Evolutionary conservation across 495 filamentous ascomycete species (phyloP).

Genomic region (Hypomontagnella submonticulosa): DNA sequence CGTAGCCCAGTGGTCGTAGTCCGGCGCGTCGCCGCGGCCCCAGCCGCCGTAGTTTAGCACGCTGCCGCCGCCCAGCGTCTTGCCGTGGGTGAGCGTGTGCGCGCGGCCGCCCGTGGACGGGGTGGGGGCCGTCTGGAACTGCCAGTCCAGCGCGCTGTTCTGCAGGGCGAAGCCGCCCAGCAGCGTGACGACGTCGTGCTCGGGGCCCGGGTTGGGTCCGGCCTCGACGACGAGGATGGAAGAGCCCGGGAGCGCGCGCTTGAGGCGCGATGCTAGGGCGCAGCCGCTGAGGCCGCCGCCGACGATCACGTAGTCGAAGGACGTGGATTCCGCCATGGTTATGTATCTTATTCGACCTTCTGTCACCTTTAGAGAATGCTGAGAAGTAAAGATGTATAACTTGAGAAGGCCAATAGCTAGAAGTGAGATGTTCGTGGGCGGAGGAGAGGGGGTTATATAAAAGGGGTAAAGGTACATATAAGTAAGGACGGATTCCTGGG

Average conservation of each 20-base stretch:
- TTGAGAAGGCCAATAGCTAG: too few species aligned
- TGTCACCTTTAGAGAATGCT: too few species aligned
- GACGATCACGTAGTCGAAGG: conserved; percentile 14
- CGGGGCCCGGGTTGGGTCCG: conserved; percentile 1
- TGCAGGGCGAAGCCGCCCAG: conserved; percentile 14
- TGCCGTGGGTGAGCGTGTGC: conserved; percentile 6
- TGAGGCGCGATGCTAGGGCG: conserved; percentile 16
- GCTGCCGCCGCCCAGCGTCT: conserved; percentile 22
- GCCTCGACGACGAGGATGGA: conserved; percentile 22
- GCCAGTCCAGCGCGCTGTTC: conserved; percentile 3
- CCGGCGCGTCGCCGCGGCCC: conserved; percentile 11
- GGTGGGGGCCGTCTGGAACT: background rate
- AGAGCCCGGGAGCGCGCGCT: background rate
- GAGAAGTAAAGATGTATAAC: too few species aligned
- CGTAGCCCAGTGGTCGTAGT: conserved; percentile 12
- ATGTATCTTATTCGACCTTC: too few species aligned
- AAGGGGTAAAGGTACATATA: too few species aligned
- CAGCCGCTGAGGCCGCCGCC: conserved; percentile 17
- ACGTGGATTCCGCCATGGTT: conserved; percentile 2
- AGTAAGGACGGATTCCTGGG: too few species aligned
- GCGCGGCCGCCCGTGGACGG: conserved; percentile 3
- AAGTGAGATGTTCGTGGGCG: too few species aligned
- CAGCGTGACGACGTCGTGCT: conserved; percentile 10
- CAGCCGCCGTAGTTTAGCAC: conserved; percentile 21
- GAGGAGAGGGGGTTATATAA: too few species aligned